Evolutionary conservation across 352 stramenopile genomes (phyloP), one percentile per base, ranked within the genome.

Genomic region (Phytophthora pisi): DNA sequence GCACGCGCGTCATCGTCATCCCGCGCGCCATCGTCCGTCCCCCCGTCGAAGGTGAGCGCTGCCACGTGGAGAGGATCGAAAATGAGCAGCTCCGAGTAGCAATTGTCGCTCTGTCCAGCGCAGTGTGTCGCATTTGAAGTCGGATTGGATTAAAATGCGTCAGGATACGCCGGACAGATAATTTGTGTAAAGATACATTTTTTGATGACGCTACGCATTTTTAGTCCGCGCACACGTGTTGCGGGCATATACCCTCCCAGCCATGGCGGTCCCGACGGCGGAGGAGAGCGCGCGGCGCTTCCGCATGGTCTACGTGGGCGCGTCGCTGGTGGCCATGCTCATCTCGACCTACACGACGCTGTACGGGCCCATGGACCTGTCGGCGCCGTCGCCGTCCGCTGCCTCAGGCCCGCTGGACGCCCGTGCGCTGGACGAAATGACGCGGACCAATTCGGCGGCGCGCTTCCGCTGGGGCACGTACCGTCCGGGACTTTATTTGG

Each of bases 401-500:
- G 42, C 34, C 5, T 56, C 38, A 2, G 43, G 36, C 1, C 16
- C 64, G 9, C 64, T 90, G 40, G 70, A 90, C 57, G 70, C 66
- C 24, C 52, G 64, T 3, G 63, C 61, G 31, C 70, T 91, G 28
- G 51, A 62, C 13, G 45, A 68, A 43, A 89, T 78, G 55, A 68
- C 61, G 11, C 72, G 60, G 13, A 49, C 54, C n/a, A 81, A 83
- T 42, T 84, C 81, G 1, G 60, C 52, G 1, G 20, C 51, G 11
- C 59, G 42, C 7, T 77, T 91, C 61, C 76, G 83, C 31, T 96
- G 88, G 88, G 88, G 88, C 0, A 93, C 86, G 3, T 94, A 84
- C 61, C 86, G 84, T 42, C 84, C 88, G 2, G 86, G 86, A 2
- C 63, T 91, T n/a, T 96, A 96, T 75, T 85, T 89, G 51, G 86